Evolutionary conservation across 2,329 filamentous ascomycete species (phyloP), one percentile per base, ranked within the genome.

Genomic region (Passalora sequoiae): DNA sequence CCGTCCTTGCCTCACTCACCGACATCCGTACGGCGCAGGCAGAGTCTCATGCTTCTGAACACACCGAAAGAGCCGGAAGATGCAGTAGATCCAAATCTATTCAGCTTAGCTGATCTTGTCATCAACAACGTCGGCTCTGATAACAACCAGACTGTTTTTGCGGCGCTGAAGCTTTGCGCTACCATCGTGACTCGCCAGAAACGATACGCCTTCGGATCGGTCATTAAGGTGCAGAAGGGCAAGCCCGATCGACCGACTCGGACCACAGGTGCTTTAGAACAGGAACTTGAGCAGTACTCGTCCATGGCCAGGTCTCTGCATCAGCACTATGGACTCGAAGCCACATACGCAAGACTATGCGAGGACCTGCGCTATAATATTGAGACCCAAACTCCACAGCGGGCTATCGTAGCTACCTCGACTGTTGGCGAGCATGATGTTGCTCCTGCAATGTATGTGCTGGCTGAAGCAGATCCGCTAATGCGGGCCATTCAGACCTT

Each of bases 41-140:
- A 91, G 66, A 96, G 91, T 1, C 76, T 97, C 65, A 86, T 96
- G 63, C 76, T 95, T 2, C 78, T 94, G 10, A 87, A 81, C 24
- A 83, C 88, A 66, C 79, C 89, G 62, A 81, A 85, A 3, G 75
- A 85, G 41, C 83, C 85, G 50, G 79, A 84, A 3, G 86, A 92
- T 43, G 73, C 78, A 10, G 77, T 85, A 7, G 92, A 89, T 1
- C 92, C 92, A 0, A 77, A 88, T 10, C 73, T 98, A 1, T 98
- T 96, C 71, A 97, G 94, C 60, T 71, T 98, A 7, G 86, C 94
- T 17, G 92, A 98, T 66, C 76, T 98, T 9, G 83, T 95, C 21
- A 74, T 94, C 2, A 86, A 89, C 25, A 94, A 89, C 58, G 72
- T 96, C 19, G 77, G 81, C 45, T 97, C 92, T 0, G 75, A 77